Conservation (phyloP, 202 grass and related monocot species). For the Carex sylvatica region DNA sequence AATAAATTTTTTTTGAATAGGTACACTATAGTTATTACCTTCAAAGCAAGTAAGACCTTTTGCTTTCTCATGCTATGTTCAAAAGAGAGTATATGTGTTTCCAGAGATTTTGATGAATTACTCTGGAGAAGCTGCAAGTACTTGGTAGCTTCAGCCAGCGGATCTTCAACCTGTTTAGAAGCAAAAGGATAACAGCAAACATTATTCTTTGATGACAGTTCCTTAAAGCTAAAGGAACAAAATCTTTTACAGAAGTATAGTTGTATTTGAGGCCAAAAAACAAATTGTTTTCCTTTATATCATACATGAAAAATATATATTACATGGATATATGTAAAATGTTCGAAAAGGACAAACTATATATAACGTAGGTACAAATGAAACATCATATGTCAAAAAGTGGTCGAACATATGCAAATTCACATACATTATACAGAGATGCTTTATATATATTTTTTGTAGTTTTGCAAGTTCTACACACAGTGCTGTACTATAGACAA, state of each 20-base stretch:
- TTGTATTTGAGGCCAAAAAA: constrained; percentile 1
- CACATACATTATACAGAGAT: not conserved
- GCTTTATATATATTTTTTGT: not conserved
- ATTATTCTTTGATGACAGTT: not conserved
- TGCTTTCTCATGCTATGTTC: constrained; percentile 98
- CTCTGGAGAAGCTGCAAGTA: constrained; percentile 95
- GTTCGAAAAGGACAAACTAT: not conserved
- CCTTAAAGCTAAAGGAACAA: not conserved
- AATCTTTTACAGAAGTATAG: not conserved
- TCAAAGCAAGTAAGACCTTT: constrained; percentile 93
- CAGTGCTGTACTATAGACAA: not conserved
- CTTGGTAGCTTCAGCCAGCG: constrained; percentile 78
- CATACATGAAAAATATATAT: not conserved
- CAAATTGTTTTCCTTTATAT: not conserved
- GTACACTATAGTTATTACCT: constrained; percentile 48
- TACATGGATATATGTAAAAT: not conserved
- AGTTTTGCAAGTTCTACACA: not conserved
- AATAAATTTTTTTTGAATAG: not conserved
- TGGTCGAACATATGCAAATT: not conserved
- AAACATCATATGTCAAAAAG: not conserved
- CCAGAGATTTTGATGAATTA: constrained; percentile 77
- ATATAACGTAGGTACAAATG: not conserved
- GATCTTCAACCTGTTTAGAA: constrained; percentile 74
- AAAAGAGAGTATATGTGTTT: constrained; percentile 95
- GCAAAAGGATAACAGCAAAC: not conserved